Evolutionary conservation across 768 basidiomycete species (phyloP).

Genomic region (Russula brevipes): DNA sequence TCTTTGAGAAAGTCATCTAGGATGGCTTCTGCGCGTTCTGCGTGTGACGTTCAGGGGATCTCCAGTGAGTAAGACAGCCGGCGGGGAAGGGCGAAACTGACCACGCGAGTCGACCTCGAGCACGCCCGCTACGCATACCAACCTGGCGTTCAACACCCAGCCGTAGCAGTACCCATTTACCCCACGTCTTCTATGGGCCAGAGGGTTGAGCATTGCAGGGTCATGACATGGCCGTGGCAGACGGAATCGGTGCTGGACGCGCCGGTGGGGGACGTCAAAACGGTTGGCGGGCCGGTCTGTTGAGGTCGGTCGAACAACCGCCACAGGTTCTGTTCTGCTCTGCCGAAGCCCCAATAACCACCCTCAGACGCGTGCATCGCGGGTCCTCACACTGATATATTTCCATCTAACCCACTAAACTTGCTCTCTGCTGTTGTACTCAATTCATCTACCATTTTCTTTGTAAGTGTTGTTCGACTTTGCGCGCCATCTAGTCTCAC

Average conservation of each 20-base stretch:
- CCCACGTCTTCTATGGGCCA: slow-evolving; percentile 23
- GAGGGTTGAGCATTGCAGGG: slow-evolving; percentile 14
- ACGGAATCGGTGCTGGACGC: neutral
- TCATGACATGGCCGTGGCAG: slow-evolving; percentile 17
- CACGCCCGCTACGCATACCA: slow-evolving; percentile 22
- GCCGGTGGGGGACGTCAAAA: neutral
- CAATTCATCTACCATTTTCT: neutral
- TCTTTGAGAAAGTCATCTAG: slow-evolving; percentile 15
- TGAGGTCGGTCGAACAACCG: neutral
- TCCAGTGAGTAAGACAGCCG: neutral
- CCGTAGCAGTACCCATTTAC: slow-evolving; percentile 22
- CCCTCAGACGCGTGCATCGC: slow-evolving; percentile 6
- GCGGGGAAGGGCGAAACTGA: neutral
- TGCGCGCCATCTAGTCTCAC: neutral
- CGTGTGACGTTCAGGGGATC: neutral
- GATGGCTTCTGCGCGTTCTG: slow-evolving; percentile 13
- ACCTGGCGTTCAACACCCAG: slow-evolving; percentile 14
- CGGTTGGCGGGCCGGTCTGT: slow-evolving; percentile 17
- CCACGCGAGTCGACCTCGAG: slow-evolving; percentile 13
- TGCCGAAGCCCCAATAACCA: neutral
- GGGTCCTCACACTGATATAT: slow-evolving; percentile 14
- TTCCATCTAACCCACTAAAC: slow-evolving; percentile 13
- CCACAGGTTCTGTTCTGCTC: neutral
- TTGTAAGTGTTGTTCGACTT: slow-evolving; percentile 1
- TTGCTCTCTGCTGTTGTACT: slow-evolving; percentile 9